Conservation (phyloP, 495 filamentous ascomycete species). For the Venustampulla echinocandica region DNA sequence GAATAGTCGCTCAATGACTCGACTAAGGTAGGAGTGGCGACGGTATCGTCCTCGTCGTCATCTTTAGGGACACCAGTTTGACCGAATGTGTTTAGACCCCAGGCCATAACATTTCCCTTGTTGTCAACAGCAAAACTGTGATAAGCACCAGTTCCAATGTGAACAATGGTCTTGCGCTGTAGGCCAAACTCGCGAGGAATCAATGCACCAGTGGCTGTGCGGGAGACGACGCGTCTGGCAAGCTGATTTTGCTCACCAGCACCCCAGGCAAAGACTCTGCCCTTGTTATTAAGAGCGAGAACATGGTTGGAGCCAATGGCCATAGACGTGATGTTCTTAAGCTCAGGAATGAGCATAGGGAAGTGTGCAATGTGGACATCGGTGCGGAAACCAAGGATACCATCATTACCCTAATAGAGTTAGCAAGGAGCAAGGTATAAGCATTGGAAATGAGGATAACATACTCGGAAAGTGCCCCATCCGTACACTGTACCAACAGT, state of each 20-base stretch:
- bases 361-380: constrained; percentile 25
- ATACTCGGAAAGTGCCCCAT: constrained; percentile 63
- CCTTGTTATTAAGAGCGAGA: constrained; percentile 58
- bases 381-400: constrained; percentile 56
- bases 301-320: constrained; percentile 61
- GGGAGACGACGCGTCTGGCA: constrained; percentile 58
- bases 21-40: constrained; percentile 49
- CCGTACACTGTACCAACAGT: constrained; percentile 57
- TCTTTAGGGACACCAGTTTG: constrained; percentile 52
- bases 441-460: constrained; percentile 9
- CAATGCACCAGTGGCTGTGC: constrained; percentile 50
- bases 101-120: constrained; percentile 63
- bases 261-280: constrained; percentile 63
- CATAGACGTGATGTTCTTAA: constrained; percentile 56
- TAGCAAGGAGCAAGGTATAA: constrained; percentile 5
- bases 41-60: constrained; percentile 55
- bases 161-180: constrained; percentile 45
- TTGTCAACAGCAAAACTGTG: constrained; percentile 70
- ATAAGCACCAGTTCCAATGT: constrained; percentile 56
- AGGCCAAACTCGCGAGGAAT: constrained; percentile 62
- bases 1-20: constrained; percentile 45
- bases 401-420: constrained; percentile 47
- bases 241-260: constrained; percentile 67
- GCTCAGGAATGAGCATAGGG: constrained; percentile 39
- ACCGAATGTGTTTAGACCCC: constrained; percentile 84